phyloP scores from a whole-genome alignment of 768 basidiomycete species.

The Leccinum truebloodii region DNA sequence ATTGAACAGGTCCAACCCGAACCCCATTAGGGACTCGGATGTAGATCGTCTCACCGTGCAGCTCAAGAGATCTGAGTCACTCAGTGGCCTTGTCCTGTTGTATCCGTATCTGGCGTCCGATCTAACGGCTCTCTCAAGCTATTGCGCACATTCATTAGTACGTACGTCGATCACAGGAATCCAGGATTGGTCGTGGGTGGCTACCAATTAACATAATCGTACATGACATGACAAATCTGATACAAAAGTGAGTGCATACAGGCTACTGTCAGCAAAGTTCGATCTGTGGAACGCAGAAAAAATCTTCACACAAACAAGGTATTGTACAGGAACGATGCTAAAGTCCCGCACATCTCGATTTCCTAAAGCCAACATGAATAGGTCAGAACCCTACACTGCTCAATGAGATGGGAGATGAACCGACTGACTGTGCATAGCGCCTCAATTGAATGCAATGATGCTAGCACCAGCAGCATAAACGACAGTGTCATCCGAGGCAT shows the following conservation, averaged over 20 bases:
- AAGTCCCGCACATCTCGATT: background rate
- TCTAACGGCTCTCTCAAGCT: no score
- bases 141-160: no score
- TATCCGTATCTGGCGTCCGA: no score
- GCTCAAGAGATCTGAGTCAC: no score
- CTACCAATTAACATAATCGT: no score
- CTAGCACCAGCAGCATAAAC: slow-evolving; percentile 5
- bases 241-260: background rate
- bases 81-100: no score
- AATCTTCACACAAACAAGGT: background rate
- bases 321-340: background rate
- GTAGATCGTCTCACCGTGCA: no score
- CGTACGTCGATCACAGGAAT: no score
- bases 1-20: no score
- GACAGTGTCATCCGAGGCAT: slow-evolving; percentile 15
- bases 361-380: background rate
- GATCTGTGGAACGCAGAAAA: background rate
- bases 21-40: no score
- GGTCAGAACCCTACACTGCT: background rate
- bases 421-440: background rate
- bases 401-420: background rate
- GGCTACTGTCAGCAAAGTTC: background rate
- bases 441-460: slow-evolving; percentile 8
- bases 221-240: background rate
- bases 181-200: no score